These are phyloP conservation scores for Crithidia sp. DNA, from an alignment of 208 protist genomes.

Conservation along the genomic window DNA sequence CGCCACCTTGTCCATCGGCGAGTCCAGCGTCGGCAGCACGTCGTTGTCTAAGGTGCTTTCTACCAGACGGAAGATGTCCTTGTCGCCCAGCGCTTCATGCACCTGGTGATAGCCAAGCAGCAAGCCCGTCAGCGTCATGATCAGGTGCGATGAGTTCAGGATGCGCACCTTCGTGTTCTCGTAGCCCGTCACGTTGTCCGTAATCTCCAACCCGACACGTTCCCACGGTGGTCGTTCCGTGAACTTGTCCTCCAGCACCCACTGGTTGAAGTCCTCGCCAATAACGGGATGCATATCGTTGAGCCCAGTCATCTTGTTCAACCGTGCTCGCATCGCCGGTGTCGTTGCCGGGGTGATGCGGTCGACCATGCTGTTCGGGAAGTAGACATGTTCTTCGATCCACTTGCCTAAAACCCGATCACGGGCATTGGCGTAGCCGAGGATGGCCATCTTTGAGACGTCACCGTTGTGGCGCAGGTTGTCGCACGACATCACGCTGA, in stretches of 20 bases:
- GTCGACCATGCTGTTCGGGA: slow-evolving; percentile 41
- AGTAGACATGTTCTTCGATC: slow-evolving; percentile 31
- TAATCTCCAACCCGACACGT: slow-evolving; percentile 30
- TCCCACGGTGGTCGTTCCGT: slow-evolving; percentile 33
- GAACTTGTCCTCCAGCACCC: slow-evolving; percentile 48
- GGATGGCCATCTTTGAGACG: slow-evolving; percentile 38
- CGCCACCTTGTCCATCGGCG: too few relatives aligned
- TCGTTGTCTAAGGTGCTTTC: too few relatives aligned
- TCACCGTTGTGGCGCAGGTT: slow-evolving; percentile 48
- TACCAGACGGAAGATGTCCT: too few relatives aligned
- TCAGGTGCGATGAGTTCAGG: too few relatives aligned
- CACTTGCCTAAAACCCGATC: slow-evolving; percentile 17
- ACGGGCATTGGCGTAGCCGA: slow-evolving; percentile 31
- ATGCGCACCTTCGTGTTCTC: too few relatives aligned
- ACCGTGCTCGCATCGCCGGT: slow-evolving; percentile 20
- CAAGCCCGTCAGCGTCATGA: too few relatives aligned
- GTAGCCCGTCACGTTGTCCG: slow-evolving; percentile 32
- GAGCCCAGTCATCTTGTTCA: slow-evolving; percentile 26
- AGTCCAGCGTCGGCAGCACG: too few relatives aligned
- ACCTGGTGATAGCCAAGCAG: too few relatives aligned
- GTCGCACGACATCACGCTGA: slow-evolving; percentile 53
- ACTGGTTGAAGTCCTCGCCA: slow-evolving; percentile 46
- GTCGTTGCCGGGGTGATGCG: slow-evolving; percentile 44
- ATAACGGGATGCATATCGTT: slow-evolving; percentile 35
- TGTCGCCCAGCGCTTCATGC: too few relatives aligned